Evolutionary conservation across 805 yeast genomes (phyloP).

Genomic region (Spathaspora boniae): DNA sequence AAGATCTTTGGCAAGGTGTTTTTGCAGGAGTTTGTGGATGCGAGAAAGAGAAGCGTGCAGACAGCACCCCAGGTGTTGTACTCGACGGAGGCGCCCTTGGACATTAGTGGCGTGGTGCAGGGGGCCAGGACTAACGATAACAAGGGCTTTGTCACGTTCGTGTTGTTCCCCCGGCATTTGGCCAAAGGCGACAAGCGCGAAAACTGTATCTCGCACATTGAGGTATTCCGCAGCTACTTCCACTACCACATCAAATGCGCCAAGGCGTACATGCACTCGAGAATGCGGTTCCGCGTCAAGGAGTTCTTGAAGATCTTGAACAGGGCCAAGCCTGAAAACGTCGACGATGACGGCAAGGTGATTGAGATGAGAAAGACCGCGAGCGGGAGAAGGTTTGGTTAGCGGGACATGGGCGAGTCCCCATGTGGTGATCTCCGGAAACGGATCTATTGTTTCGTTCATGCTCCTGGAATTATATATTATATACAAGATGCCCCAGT

Average conservation of each 20-base stretch:
- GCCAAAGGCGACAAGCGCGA: conserved; percentile 64
- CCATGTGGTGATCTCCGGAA: neutral
- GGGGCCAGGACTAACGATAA: conserved; percentile 36
- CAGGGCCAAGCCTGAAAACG: conserved; percentile 93
- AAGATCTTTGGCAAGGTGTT: conserved; percentile 86
- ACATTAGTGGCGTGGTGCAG: conserved; percentile 39
- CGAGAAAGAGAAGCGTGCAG: conserved; percentile 91
- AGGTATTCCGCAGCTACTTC: conserved; percentile 92
- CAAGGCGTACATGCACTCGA: conserved; percentile 95
- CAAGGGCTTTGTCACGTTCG: conserved; percentile 59
- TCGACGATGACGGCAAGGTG: conserved; percentile 58
- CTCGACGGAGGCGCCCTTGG: conserved; percentile 93
- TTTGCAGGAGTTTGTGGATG: conserved; percentile 91
- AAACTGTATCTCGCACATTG: conserved; percentile 86
- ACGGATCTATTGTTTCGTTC: neutral
- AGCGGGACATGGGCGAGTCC: conserved; percentile 7
- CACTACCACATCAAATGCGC: conserved; percentile 98
- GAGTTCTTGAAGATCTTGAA: conserved; percentile 93
- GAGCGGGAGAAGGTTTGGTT: conserved; percentile 65
- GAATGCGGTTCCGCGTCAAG: conserved; percentile 95
- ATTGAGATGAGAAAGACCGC: conserved; percentile 62
- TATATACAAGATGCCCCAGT: neutral
- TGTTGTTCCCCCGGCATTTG: conserved; percentile 79
- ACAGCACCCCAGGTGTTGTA: conserved; percentile 97
- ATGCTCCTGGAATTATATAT: conserved; percentile 1